Conservation (phyloP, 2,329 filamentous ascomycete genomes). For the Rhytidhysteron rufulum region DNA sequence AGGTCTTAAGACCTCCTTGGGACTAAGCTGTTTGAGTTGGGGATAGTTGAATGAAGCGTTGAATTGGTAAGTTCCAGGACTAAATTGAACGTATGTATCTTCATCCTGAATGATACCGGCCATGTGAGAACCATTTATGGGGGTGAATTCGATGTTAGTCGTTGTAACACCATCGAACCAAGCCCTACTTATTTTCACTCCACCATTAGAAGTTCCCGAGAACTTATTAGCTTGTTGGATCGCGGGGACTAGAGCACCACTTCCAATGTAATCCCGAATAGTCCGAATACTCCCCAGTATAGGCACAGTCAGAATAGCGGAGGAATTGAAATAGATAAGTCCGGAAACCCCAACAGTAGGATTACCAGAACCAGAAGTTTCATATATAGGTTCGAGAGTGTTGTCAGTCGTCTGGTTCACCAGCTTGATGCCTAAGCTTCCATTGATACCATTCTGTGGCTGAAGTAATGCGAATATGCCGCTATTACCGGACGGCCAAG, state of each 20-base stretch:
- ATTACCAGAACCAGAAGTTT: slow-evolving; percentile 17
- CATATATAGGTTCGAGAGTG: slow-evolving; percentile 46
- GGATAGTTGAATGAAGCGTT: slow-evolving; percentile 60
- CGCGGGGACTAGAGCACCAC: slow-evolving; percentile 49
- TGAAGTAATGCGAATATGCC: slow-evolving; percentile 56
- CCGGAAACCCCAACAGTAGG: slow-evolving; percentile 54
- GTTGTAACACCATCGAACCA: slow-evolving; percentile 63
- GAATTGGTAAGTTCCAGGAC: slow-evolving; percentile 55
- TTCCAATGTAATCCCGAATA: slow-evolving; percentile 61
- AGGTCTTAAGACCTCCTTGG: slow-evolving; percentile 48
- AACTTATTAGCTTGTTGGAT: slow-evolving; percentile 55
- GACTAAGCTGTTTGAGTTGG: slow-evolving; percentile 53
- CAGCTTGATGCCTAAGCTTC: slow-evolving; percentile 51
- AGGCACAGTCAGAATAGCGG: slow-evolving; percentile 52
- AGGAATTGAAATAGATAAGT: slow-evolving; percentile 54
- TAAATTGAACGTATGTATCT: slow-evolving; percentile 46
- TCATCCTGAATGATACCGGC: slow-evolving; percentile 32
- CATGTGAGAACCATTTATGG: slow-evolving; percentile 16
- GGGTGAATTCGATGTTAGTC: slow-evolving; percentile 48
- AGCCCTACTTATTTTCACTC: slow-evolving; percentile 48
- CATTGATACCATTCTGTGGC: slow-evolving; percentile 52
- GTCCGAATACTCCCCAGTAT: slow-evolving; percentile 61
- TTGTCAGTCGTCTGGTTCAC: slow-evolving; percentile 46
- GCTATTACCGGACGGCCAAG: slow-evolving; percentile 65
- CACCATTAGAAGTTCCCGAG: slow-evolving; percentile 37